Percentiles rank a stretch among this genome's conserved stretches.
Conservation (phyloP, 1,284 basidiomycete genomes). For the Ganoderma meredithae region DNA sequence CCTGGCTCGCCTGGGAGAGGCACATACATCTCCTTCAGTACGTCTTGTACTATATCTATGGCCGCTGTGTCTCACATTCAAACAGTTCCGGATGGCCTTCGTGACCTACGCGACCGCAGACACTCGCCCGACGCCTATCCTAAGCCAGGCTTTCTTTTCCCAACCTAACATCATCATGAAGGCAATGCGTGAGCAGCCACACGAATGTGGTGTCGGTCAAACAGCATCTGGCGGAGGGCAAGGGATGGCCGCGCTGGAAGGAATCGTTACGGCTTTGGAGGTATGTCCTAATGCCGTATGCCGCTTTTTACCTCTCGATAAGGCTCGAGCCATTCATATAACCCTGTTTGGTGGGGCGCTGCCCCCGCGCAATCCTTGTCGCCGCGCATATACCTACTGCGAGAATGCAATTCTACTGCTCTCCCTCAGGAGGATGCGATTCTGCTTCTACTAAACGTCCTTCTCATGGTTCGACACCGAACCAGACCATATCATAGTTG, state of each 20-base stretch:
- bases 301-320: background rate
- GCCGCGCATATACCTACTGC: background rate
- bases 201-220: constrained; percentile 61
- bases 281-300: constrained; percentile 45
- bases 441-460: no score
- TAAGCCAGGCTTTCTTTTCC: constrained; percentile 63
- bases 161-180: constrained; percentile 48
- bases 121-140: constrained; percentile 57
- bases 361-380: background rate
- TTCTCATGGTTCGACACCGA: no score
- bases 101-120: constrained; percentile 66
- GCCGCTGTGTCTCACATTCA: background rate
- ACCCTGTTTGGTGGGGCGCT: background rate
- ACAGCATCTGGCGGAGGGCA: constrained; percentile 54
- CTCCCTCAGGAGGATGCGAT: no score
- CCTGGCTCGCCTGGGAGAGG: constrained; percentile 59
- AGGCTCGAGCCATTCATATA: background rate
- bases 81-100: constrained; percentile 60
- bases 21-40: constrained; percentile 38
- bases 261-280: constrained; percentile 74
- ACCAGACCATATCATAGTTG: no score
- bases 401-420: background rate
- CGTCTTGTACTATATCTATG: background rate
- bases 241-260: constrained; percentile 76
- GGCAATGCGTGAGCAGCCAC: constrained; percentile 56